These are phyloP conservation scores for Trichomonascaceae sp. DNA, from an alignment of 1,139 yeast species.

Conservation along the genomic window DNA sequence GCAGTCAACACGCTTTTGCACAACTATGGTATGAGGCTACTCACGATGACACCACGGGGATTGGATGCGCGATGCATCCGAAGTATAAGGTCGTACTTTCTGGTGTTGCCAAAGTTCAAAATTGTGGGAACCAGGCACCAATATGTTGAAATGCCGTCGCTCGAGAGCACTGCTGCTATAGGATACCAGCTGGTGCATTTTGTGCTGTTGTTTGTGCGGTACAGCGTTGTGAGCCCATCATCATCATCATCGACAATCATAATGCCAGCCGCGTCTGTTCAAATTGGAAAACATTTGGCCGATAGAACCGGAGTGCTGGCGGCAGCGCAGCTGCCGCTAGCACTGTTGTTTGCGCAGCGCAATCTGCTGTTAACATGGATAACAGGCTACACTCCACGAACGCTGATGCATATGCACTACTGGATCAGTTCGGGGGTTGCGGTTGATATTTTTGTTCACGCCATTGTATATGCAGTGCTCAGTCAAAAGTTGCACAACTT, in stretches of 20 bases:
- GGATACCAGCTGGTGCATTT: conserved; percentile 4
- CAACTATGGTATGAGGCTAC: too few species aligned
- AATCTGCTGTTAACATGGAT: conserved; percentile 42
- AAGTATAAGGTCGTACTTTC: too few species aligned
- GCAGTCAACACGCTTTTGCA: too few species aligned
- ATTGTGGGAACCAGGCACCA: too few species aligned
- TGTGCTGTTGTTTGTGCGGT: conserved; percentile 3
- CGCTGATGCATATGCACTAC: conserved; percentile 2
- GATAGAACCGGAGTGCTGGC: conserved; percentile 42
- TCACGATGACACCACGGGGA: too few species aligned
- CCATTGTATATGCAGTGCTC: conserved; percentile 4
- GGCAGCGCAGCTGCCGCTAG: conserved; percentile 37
- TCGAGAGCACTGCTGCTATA: not conserved
- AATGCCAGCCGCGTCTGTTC: conserved; percentile 3
- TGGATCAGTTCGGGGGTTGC: conserved; percentile 4
- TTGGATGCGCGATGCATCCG: too few species aligned
- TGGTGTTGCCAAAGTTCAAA: too few species aligned
- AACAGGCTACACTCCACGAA: conserved; percentile 35
- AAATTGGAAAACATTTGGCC: conserved; percentile 28
- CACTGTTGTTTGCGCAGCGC: conserved; percentile 48
- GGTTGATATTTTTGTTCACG: conserved; percentile 5
- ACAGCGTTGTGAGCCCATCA: conserved; percentile 2
- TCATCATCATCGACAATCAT: too few species aligned
- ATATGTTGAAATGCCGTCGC: not conserved
- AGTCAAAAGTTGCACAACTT: conserved; percentile 1